Base-by-base conservation (phyloP, 495 filamentous ascomycete species). In the Neurospora africana region DNA sequence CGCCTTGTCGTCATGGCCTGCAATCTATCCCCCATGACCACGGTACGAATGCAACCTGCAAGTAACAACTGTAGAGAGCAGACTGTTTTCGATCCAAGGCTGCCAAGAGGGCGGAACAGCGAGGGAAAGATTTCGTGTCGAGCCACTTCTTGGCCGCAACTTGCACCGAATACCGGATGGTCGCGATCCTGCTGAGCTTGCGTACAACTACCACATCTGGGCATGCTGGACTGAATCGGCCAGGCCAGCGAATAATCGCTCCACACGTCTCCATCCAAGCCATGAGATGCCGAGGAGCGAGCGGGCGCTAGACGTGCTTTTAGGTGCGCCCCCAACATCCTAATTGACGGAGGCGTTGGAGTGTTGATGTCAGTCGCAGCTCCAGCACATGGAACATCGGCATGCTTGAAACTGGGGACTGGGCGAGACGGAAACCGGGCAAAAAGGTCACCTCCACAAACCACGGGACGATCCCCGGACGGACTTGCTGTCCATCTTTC, bases 201-300 rank as follows among this genome's bases (percentile, higher is more conserved):
- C 15, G 53, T 19, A 61, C 53, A 65, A 65, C 27, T 33, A 35
- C 53, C 27, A 65, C 53, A 65, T 33, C 53, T 33, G 53, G 27
- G 27, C 53, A 65, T 65, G 53, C 27, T 65, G 53, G 53, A 65
- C 27, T 65, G 15, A 65, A 65, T 65, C 27, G 53, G 53, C 53
- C 27, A 65, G 27, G 53, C 27, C 69, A 75, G 73, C 76, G 72
- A 79, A 78, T 78, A 21, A 44, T 71, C 71, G 30, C 69, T 37
- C 72, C 75, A 76, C 78, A 79, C 78, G 77, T 78, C 74, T 75
- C 33, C 36, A 68, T 30, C 43, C 71, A 43, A 65, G 15, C 53
- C 27, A 65, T 19, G 53, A 65, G 53, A 33, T 65, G 53, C 53
- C 53, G 53, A 61, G 53, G 53, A 61, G 53, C 53, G 23, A 61